Percentiles rank a stretch among this genome's conserved stretches.
These are phyloP conservation scores for Puya raimondii DNA, from an alignment of 176 grass and related monocot species.

Conservation along the genomic window DNA sequence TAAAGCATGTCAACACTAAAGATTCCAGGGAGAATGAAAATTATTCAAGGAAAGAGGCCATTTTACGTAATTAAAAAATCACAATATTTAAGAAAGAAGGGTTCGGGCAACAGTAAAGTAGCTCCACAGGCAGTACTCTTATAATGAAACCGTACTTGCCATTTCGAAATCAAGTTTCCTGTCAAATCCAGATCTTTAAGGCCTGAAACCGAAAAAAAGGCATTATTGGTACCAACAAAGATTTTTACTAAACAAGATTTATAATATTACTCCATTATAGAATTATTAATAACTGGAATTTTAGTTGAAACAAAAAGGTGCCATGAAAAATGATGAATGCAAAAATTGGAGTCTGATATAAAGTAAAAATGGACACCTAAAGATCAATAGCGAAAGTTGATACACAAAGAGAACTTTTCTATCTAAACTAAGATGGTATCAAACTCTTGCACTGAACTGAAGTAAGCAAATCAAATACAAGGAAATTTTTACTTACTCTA, in stretches of 20 bases:
- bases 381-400: too few relatives aligned
- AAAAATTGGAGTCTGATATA: neutral
- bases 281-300: neutral
- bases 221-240: slow-evolving; percentile 3
- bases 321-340: neutral
- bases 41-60: too few relatives aligned
- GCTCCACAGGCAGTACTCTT: neutral
- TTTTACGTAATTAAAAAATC: too few relatives aligned
- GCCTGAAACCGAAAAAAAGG: slow-evolving; percentile 51
- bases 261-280: neutral
- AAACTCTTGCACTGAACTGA: too few relatives aligned
- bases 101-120: neutral
- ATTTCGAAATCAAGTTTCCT: slow-evolving; percentile 77
- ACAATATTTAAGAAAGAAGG: too few relatives aligned
- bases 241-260: neutral
- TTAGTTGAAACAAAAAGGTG: neutral
- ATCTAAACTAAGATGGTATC: too few relatives aligned
- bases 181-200: slow-evolving; percentile 85
- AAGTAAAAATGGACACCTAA: too few relatives aligned
- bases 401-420: too few relatives aligned
- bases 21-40: neutral
- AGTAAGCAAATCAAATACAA: too few relatives aligned
- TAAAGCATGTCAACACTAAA: slow-evolving; percentile 1
- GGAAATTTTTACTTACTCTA: too few relatives aligned
- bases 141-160: slow-evolving; percentile 51